Base-by-base conservation (phyloP, 179 eudicot species). In the Gypsophila paniculata region DNA sequence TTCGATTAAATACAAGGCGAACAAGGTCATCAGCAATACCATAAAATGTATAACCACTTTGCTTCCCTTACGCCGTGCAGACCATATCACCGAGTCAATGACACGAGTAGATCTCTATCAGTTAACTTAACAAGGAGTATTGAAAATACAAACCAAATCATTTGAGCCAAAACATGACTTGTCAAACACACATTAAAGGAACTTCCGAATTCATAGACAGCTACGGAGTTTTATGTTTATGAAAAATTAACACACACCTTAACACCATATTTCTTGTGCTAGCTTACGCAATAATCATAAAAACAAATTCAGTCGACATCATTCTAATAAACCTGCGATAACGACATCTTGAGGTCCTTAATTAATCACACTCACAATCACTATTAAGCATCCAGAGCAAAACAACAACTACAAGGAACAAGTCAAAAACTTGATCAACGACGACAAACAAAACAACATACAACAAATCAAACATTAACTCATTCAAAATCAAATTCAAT, bases 351-450 rank as follows among this genome's bases (percentile, higher is more conserved):
- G 13, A 23, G 9, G 21, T 71, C 26, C 26, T 17, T 21, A 64
- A 65, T 36, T 2, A 62, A 36, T 11, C 57, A 62, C 55, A 69
- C 38, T n/a, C 49, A 14, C 71, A 54, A 63, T 64, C 68, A 44
- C 36, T 44, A 67, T 67, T 54, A 52, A 51, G 21, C 72, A 51
- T 52, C 13, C 44, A 23, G 11, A 34, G 22, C 54, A 63, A 48
- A 22, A 39, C 18, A 22, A 39, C 18, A 61, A 10, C 15, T 39
- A 51, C 55, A 48, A 52, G 21, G 61, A 42, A 18, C 63, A 69
- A 78, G 15, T 17, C 19, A 34, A 61, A 36, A 49, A 26, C 70
- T 53, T 52, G 18, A 21, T 55, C 19, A 36, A 18, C 9, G 6
- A 39, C 12, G 34, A 36, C 23, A 52, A 52, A 42, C 54, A 21